Evolutionary conservation across 768 basidiomycete genomes (phyloP).

Genomic region (Termitomyces sp.): DNA sequence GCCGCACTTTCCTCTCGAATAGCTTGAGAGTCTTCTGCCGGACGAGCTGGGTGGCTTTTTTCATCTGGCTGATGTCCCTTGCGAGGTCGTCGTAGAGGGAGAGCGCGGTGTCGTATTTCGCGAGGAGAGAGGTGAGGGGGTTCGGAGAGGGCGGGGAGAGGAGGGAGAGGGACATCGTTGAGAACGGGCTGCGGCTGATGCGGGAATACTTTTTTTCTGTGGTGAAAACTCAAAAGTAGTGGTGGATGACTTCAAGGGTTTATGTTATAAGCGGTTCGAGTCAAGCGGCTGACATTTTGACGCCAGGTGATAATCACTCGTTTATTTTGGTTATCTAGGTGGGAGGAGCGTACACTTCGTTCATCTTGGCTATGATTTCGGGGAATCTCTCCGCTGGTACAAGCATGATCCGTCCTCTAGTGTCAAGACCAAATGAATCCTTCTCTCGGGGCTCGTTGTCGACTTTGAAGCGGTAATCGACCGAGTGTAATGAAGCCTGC

Average conservation of each 20-base stretch:
- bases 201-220: too few relatives aligned
- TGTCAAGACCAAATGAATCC: slow-evolving; percentile 71
- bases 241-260: not conserved
- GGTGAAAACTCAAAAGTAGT: not conserved
- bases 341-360: slow-evolving; percentile 16
- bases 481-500: slow-evolving; percentile 7
- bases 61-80: slow-evolving; percentile 3
- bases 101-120: slow-evolving; percentile 8
- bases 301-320: not conserved
- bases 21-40: slow-evolving; percentile 9
- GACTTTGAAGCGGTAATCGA: slow-evolving; percentile 48
- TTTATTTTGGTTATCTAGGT: not conserved
- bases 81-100: slow-evolving; percentile 7
- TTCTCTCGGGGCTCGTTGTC: slow-evolving; percentile 46
- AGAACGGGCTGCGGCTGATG: not conserved
- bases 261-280: not conserved
- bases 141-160: not conserved
- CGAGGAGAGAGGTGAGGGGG: not conserved
- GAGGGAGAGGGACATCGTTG: not conserved
- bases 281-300: not conserved
- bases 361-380: slow-evolving; percentile 34
- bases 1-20: slow-evolving; percentile 2
- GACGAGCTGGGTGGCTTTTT: slow-evolving; percentile 3
- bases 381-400: slow-evolving; percentile 40
- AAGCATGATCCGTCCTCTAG: slow-evolving; percentile 61